A percentile compares a stretch with the other conserved stretches of the same genome.
phyloP scores from a whole-genome alignment of 176 grass and related monocot genomes.

The Lolium rigidum region DNA sequence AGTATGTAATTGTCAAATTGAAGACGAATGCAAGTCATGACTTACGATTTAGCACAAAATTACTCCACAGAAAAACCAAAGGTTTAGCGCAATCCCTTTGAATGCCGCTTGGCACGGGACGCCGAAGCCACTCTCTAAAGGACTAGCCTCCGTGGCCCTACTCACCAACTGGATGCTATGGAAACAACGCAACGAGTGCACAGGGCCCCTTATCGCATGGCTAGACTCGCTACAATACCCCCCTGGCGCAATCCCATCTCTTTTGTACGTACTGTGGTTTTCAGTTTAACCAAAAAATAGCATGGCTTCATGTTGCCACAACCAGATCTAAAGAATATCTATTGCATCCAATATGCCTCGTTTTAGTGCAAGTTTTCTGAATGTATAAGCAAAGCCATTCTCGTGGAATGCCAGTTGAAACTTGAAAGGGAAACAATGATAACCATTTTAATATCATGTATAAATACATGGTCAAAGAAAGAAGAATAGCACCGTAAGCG shows the following conservation, averaged over 20 bases:
- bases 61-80: not conserved
- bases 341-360: conserved; percentile 12
- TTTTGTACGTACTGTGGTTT: no score
- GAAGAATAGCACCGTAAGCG: conserved; percentile 6
- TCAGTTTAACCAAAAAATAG: not conserved
- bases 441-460: conserved; percentile 11
- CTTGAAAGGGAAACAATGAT: conserved; percentile 12
- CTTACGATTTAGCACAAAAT: not conserved
- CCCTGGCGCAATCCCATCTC: no score
- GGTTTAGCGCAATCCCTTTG: not conserved
- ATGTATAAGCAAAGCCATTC: conserved; percentile 26
- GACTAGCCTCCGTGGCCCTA: no score
- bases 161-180: no score
- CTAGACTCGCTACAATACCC: no score
- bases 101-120: not conserved
- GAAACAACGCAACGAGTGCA: no score
- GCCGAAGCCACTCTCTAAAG: no score
- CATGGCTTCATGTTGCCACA: not conserved
- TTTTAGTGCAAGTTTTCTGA: not conserved
- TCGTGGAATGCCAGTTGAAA: conserved; percentile 20
- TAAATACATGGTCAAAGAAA: conserved; percentile 30
- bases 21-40: not conserved
- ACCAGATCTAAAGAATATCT: conserved; percentile 3
- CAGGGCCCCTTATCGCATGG: no score
- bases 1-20: not conserved